Conservation (phyloP, 164 flowering plant genomes). For the Magnolia officinalis region DNA sequence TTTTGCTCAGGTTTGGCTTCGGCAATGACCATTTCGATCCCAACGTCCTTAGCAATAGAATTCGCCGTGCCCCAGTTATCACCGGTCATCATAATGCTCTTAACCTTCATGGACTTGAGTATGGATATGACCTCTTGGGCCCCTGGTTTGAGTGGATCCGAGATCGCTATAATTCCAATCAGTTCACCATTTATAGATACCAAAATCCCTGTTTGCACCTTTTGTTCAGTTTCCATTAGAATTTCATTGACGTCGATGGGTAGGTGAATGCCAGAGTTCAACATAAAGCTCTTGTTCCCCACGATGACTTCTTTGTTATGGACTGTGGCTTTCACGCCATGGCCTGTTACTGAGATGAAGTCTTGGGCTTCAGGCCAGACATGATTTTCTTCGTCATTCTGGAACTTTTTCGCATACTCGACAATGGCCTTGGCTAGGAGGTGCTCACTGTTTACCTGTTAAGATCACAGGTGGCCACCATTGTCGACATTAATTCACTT, state of each 20-base stretch:
- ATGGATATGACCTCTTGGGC: conserved; percentile 68
- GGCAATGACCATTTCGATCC: conserved; percentile 67
- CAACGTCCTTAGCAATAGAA: conserved; percentile 74
- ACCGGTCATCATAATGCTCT: conserved; percentile 81
- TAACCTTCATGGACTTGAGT: conserved; percentile 73
- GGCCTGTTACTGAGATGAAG: conserved; percentile 62
- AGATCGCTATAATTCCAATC: conserved; percentile 63
- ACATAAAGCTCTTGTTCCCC: conserved; percentile 79
- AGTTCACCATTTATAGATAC: conserved; percentile 57
- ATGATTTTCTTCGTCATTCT: conserved; percentile 35
- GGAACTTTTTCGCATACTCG: conserved; percentile 65
- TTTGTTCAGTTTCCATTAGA: conserved; percentile 53
- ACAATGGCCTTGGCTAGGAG: conserved; percentile 86
- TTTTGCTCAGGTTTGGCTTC: conserved; percentile 84
- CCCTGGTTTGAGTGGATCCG: conserved; percentile 89
- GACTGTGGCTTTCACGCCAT: conserved; percentile 76
- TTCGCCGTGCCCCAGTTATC: conserved; percentile 91
- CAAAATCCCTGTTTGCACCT: conserved; percentile 80
- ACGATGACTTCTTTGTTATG: conserved; percentile 53
- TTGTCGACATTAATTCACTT: too few relatives aligned
- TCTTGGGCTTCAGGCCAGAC: conserved; percentile 56
- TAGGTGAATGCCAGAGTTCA: conserved; percentile 40
- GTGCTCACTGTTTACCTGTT: conserved; percentile 82
- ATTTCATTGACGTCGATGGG: conserved; percentile 60
- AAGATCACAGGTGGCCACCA: background rate